Percentiles rank a stretch among this genome's conserved stretches.
Conservation (phyloP, 2,329 filamentous ascomycete genomes). For the Hysterium pulicare region DNA sequence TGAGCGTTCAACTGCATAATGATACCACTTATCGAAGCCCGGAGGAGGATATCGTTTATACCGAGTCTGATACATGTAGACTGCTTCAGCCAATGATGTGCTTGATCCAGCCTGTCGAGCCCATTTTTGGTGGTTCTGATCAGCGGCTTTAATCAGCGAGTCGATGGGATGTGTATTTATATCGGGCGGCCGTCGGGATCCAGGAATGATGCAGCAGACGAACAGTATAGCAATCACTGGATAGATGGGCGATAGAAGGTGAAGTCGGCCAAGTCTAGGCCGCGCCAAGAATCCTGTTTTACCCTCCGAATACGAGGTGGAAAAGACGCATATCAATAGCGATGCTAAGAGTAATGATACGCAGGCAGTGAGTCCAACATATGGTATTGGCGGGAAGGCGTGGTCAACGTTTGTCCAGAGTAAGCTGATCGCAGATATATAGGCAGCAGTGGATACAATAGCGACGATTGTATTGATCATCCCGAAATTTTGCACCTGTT, state of each 20-base stretch:
- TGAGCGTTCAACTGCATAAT: constrained; percentile 51
- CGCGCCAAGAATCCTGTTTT: neutral
- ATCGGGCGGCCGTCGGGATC: constrained; percentile 38
- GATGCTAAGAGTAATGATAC: too few species aligned
- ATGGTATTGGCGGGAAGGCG: constrained; percentile 35
- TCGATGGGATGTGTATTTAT: constrained; percentile 54
- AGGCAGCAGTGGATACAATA: too few species aligned
- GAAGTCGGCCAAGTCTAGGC: neutral
- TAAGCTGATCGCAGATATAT: too few species aligned
- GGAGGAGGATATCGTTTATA: constrained; percentile 57
- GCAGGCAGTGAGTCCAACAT: too few species aligned
- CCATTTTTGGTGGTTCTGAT: constrained; percentile 49
- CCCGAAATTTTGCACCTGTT: too few species aligned
- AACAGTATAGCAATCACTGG: constrained; percentile 18
- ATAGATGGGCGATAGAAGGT: neutral
- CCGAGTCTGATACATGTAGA: constrained; percentile 49
- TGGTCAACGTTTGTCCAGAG: constrained; percentile 30
- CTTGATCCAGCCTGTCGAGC: constrained; percentile 47
- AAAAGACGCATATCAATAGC: too few species aligned
- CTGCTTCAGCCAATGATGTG: constrained; percentile 48
- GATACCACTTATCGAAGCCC: constrained; percentile 59
- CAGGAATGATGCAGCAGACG: constrained; percentile 31
- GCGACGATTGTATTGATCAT: too few species aligned
- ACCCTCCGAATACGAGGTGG: neutral
- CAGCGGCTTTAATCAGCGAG: constrained; percentile 50